Percentiles rank a stretch among this genome's conserved stretches.
Conservation (phyloP, 169 alveolate species). For the Plasmodium cynomolgi region DNA sequence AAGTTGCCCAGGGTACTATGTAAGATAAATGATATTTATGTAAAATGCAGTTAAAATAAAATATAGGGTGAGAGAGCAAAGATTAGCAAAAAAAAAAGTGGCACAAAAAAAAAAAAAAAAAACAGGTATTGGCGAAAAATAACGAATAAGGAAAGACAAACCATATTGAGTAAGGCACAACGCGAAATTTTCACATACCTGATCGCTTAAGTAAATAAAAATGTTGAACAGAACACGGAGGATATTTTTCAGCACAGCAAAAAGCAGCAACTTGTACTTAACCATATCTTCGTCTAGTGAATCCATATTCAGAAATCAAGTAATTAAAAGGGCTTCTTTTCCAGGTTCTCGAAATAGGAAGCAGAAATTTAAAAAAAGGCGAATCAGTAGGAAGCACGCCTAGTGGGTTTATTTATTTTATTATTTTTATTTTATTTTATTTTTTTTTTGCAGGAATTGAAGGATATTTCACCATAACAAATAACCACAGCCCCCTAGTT, state of each 20-base stretch:
- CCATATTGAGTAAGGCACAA: neutral
- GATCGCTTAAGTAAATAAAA: slow-evolving; percentile 15
- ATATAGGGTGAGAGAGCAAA: neutral
- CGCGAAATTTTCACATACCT: neutral
- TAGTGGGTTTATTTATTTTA: neutral
- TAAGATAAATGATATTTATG: neutral
- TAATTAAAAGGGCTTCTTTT: slow-evolving; percentile 65
- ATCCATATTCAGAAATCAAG: slow-evolving; percentile 71
- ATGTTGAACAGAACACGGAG: slow-evolving; percentile 60
- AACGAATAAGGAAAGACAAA: neutral
- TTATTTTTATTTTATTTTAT: neutral
- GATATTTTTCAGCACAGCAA: slow-evolving; percentile 61
- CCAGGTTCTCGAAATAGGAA: slow-evolving; percentile 51
- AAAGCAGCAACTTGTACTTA: slow-evolving; percentile 66
- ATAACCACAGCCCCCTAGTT: slow-evolving; percentile 65
- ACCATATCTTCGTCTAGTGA: slow-evolving; percentile 70
- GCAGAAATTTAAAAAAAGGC: neutral
- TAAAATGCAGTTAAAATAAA: neutral
- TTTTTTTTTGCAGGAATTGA: slow-evolving; percentile 56
- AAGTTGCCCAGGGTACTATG: neutral
- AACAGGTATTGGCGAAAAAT: neutral
- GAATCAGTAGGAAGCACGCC: neutral
- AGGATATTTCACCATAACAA: slow-evolving; percentile 72
- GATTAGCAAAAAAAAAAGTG: neutral
- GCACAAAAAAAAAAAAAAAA: neutral